Conservation (phyloP, 108 stramenopile species). For the Cyclostephanos tholiformis region DNA sequence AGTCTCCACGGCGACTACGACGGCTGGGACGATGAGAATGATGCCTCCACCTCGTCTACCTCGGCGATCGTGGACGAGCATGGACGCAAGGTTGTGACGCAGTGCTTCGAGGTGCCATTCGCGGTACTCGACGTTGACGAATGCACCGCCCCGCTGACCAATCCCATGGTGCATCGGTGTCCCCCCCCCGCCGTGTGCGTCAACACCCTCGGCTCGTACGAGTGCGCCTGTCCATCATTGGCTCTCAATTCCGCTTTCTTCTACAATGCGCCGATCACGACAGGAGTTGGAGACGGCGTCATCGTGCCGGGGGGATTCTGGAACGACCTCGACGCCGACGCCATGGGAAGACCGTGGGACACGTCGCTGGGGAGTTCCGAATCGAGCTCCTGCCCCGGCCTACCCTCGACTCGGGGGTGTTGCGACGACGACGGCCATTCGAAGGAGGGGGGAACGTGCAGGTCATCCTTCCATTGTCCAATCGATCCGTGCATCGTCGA, state of each 20-base stretch:
- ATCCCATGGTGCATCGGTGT: slow-evolving; percentile 83
- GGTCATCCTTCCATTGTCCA: slow-evolving; percentile 55
- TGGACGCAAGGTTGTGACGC: slow-evolving; percentile 54
- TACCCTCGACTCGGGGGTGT: slow-evolving; percentile 56
- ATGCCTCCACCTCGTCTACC: background rate
- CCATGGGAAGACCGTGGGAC: background rate
- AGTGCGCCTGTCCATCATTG: slow-evolving; percentile 79
- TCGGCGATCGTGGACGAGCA: slow-evolving; percentile 33
- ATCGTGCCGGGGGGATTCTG: slow-evolving; percentile 33
- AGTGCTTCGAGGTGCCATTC: slow-evolving; percentile 90
- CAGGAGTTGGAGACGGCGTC: background rate
- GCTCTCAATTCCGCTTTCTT: background rate
- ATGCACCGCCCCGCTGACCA: slow-evolving; percentile 66
- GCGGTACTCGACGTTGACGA: slow-evolving; percentile 89
- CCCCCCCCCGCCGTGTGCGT: slow-evolving; percentile 68
- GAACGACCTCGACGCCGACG: background rate
- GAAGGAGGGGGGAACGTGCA: slow-evolving; percentile 47
- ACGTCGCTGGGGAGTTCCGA: background rate
- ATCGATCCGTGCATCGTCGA: background rate
- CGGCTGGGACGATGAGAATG: background rate
- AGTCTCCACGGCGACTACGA: slow-evolving; percentile 5
- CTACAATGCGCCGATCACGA: background rate
- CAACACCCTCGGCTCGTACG: slow-evolving; percentile 91
- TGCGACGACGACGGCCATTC: slow-evolving; percentile 12
- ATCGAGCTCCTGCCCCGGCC: slow-evolving; percentile 25